A percentile compares a stretch with the other conserved stretches of the same genome.
phyloP scores from a whole-genome alignment of 1,139 yeast genomes.

The Hemisphaericaspora xylanilytica region DNA sequence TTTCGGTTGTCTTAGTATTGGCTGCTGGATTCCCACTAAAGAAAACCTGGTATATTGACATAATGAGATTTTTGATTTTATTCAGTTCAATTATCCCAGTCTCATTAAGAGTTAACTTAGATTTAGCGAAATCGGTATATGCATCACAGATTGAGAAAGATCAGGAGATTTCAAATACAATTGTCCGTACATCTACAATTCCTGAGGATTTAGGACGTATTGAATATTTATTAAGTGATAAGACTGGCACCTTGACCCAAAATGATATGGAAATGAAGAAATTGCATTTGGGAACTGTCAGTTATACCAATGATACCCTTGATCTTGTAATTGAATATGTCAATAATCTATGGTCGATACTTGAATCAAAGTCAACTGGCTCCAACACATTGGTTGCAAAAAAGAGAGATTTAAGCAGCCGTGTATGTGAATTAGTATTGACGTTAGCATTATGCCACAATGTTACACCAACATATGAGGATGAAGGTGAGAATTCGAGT shows the following conservation, averaged over 20 bases:
- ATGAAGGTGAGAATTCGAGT: conserved; percentile 11
- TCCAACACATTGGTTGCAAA: conserved; percentile 24
- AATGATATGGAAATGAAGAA: conserved; percentile 97
- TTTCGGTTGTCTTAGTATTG: conserved; percentile 75
- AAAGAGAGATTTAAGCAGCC: conserved; percentile 59
- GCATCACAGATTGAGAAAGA: conserved; percentile 95
- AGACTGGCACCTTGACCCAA: conserved; percentile 96
- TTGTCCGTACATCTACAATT: conserved; percentile 94
- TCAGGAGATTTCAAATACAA: conserved; percentile 71
- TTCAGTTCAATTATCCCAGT: conserved; percentile 97
- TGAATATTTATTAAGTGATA: conserved; percentile 88
- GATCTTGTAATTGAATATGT: conserved; percentile 82
- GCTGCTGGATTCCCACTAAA: conserved; percentile 69
- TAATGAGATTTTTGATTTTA: conserved; percentile 83
- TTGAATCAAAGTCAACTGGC: conserved; percentile 19
- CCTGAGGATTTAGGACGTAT: conserved; percentile 97
- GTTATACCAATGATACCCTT: conserved; percentile 89
- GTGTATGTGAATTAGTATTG: conserved; percentile 75
- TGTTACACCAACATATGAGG: conserved; percentile 57
- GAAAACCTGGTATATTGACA: conserved; percentile 79
- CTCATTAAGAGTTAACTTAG: conserved; percentile 87
- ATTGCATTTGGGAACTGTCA: conserved; percentile 86
- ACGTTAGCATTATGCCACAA: conserved; percentile 93
- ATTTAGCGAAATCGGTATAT: conserved; percentile 92
- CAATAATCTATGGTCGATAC: conserved; percentile 23